Conservation (phyloP, 176 grass and related monocot genomes). For the Triticum monococcum region DNA sequence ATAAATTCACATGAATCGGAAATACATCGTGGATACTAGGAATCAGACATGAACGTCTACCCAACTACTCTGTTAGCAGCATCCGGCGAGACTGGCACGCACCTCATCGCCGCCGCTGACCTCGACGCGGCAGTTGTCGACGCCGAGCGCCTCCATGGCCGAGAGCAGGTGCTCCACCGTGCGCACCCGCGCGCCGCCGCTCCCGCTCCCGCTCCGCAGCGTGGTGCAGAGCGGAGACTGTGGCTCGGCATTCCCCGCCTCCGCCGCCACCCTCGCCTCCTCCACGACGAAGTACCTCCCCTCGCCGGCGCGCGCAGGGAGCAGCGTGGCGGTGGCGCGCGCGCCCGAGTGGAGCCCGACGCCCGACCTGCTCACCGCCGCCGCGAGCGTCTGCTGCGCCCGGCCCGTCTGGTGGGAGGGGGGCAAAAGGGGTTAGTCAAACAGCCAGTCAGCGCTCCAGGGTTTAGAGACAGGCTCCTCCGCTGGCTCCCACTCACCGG, state of each 20-base stretch:
- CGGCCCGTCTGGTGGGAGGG: constrained; percentile 48
- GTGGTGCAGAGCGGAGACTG: constrained; percentile 73
- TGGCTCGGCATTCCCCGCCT: constrained; percentile 45
- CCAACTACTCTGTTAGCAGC: neutral
- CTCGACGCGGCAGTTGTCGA: constrained; percentile 86
- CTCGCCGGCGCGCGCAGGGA: constrained; percentile 80
- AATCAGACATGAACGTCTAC: neutral
- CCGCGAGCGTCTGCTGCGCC: constrained; percentile 69
- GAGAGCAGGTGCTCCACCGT: constrained; percentile 92
- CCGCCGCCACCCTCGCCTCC: constrained; percentile 47
- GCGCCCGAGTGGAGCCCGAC: constrained; percentile 70
- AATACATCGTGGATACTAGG: neutral
- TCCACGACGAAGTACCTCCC: constrained; percentile 72
- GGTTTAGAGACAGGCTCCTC: neutral
- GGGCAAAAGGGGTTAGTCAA: neutral
- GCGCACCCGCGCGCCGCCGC: constrained; percentile 35
- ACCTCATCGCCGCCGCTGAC: constrained; percentile 78
- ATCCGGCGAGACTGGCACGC: neutral
- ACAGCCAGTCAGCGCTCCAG: constrained; percentile 3
- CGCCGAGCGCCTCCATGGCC: constrained; percentile 69
- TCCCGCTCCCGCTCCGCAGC: constrained; percentile 34
- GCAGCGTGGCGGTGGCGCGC: constrained; percentile 40
- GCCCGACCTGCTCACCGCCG: constrained; percentile 52
- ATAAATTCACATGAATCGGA: constrained; percentile 31
- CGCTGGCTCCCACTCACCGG: constrained; percentile 33